Evolutionary conservation across 305 asterid species (phyloP).

Genomic region (Andrographis paniculata): DNA sequence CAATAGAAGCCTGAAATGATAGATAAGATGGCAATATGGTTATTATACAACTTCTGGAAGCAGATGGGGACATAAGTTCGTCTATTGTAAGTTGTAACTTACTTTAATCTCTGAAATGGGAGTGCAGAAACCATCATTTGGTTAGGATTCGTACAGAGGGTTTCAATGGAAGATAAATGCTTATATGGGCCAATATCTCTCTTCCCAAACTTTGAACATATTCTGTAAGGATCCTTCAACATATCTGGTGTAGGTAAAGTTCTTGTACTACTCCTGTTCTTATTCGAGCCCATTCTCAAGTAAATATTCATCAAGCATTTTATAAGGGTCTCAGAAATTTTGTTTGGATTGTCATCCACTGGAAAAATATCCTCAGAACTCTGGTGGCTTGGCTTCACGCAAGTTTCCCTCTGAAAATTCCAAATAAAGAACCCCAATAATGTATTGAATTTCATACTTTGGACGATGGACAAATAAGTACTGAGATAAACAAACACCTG

Average conservation of each 20-base stretch:
- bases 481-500: no score
- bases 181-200: conserved; percentile 66
- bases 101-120: conserved; percentile 61
- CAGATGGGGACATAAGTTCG: not conserved
- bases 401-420: conserved; percentile 26
- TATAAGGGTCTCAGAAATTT: conserved; percentile 54
- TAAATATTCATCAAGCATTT: conserved; percentile 52
- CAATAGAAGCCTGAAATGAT: conserved; percentile 36
- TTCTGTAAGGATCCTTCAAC: conserved; percentile 51
- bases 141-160: conserved; percentile 40
- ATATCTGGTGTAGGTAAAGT: conserved; percentile 24
- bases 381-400: conserved; percentile 20
- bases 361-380: conserved; percentile 24
- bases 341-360: conserved; percentile 38
- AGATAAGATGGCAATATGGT: not conserved
- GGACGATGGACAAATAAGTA: no score
- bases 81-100: conserved; percentile 13
- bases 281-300: conserved; percentile 48
- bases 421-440: conserved; percentile 15
- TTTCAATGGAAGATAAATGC: conserved; percentile 44
- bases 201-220: conserved; percentile 42
- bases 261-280: conserved; percentile 34
- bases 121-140: conserved; percentile 38
- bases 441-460: no score
- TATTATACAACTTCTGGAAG: conserved; percentile 1